Evolutionary conservation across 2,329 filamentous ascomycete genomes (phyloP).

Genomic region (Trichoderma sp.): DNA sequence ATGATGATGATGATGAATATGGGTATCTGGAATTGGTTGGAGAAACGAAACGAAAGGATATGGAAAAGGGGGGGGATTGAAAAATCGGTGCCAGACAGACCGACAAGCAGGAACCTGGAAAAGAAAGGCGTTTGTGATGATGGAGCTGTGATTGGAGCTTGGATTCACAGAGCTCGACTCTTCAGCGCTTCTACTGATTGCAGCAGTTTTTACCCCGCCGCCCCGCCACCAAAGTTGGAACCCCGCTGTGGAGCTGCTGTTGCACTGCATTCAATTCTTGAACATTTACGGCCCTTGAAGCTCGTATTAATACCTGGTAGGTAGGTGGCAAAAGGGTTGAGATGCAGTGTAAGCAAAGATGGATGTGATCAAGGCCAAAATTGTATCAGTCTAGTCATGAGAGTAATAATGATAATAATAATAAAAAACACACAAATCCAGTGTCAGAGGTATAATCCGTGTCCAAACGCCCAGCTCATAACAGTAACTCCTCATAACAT

Average conservation of each 20-base stretch:
- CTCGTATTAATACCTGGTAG: neutral
- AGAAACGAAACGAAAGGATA: neutral
- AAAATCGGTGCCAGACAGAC: neutral
- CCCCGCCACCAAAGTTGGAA: constrained; percentile 6
- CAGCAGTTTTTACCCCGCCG: constrained; percentile 14
- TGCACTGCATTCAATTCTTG: neutral
- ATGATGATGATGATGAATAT: neutral
- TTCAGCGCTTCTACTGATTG: neutral
- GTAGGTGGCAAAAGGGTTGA: neutral
- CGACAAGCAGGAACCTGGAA: neutral
- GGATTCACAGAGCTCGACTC: neutral
- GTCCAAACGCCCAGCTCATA: neutral
- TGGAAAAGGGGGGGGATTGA: neutral
- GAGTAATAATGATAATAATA: neutral
- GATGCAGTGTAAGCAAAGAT: neutral
- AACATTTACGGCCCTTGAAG: neutral
- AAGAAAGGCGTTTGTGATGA: neutral
- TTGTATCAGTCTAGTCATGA: neutral
- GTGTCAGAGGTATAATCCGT: neutral
- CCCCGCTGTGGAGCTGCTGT: constrained; percentile 16
- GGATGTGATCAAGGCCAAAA: neutral
- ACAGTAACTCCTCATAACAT: neutral
- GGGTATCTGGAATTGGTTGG: neutral
- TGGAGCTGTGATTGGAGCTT: constrained; percentile 10
- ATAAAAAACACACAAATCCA: neutral